A percentile compares a stretch with the other conserved stretches of the same genome.
Evolutionary conservation across 140 eudicot species (phyloP).

Genomic region (Senecio squalidus): DNA sequence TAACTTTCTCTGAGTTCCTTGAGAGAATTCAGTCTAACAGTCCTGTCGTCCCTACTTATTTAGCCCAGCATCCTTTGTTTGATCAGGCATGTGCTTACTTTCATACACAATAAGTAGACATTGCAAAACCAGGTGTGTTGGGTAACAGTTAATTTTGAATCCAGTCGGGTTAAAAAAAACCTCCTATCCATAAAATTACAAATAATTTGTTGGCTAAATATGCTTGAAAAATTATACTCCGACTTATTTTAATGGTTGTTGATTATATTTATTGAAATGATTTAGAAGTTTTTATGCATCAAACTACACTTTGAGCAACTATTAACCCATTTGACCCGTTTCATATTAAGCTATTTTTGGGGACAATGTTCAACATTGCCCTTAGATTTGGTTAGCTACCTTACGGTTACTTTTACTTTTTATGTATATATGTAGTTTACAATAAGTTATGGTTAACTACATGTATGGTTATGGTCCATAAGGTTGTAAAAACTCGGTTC

Average conservation of each 20-base stretch:
- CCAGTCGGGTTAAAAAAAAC: not conserved
- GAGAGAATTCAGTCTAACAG: slow-evolving; percentile 69
- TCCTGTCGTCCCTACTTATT: slow-evolving; percentile 61
- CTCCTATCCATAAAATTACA: not conserved
- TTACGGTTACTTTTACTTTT: no score
- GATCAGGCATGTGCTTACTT: slow-evolving; percentile 78
- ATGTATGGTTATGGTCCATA: no score
- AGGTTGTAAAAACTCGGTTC: no score
- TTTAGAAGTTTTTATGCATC: not conserved
- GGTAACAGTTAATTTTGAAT: not conserved
- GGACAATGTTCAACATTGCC: no score
- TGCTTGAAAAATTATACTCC: not conserved
- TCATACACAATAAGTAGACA: slow-evolving; percentile 15
- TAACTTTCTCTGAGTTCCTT: slow-evolving; percentile 85
- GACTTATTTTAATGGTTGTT: not conserved
- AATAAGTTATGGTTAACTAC: no score
- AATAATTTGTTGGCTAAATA: not conserved
- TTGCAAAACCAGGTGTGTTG: not conserved
- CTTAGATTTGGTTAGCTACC: no score
- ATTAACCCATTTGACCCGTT: not conserved
- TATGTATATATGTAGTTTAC: no score
- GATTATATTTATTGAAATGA: not conserved
- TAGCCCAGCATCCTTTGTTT: slow-evolving; percentile 97
- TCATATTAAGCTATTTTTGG: not conserved
- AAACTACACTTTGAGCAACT: not conserved